Conservation (phyloP, 768 basidiomycete genomes). For the Mycena alexandri region DNA sequence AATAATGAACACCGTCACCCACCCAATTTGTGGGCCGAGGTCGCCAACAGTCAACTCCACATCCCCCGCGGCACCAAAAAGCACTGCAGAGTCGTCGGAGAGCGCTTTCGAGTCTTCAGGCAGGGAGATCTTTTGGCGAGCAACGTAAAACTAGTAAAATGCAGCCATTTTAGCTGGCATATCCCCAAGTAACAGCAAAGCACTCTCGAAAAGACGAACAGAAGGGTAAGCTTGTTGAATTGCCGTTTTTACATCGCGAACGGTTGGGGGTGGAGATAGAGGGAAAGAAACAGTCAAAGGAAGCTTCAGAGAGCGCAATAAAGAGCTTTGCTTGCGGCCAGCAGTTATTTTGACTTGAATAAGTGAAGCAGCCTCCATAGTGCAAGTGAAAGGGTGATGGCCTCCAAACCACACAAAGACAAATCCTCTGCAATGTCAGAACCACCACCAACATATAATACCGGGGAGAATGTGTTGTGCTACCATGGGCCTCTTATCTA, state of each 20-base stretch:
- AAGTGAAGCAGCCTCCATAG: constrained; percentile 16
- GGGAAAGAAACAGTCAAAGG: constrained; percentile 36
- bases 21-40: constrained; percentile 89
- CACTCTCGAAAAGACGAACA: constrained; percentile 21
- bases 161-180: constrained; percentile 5
- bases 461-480: constrained; percentile 88
- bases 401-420: neutral
- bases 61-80: constrained; percentile 66
- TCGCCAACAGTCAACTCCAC: constrained; percentile 87
- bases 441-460: constrained; percentile 55
- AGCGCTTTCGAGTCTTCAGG: constrained; percentile 73
- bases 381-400: neutral
- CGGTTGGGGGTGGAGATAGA: constrained; percentile 34
- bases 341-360: constrained; percentile 32
- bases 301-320: constrained; percentile 29
- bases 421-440: constrained; percentile 37
- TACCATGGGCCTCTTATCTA: constrained; percentile 97
- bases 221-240: constrained; percentile 33
- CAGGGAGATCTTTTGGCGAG: constrained; percentile 80
- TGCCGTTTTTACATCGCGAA: constrained; percentile 36
- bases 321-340: constrained; percentile 30
- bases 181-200: neutral
- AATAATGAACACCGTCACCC: constrained; percentile 89
- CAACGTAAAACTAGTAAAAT: constrained; percentile 67
- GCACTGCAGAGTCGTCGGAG: constrained; percentile 71